Conservation (phyloP, 2,329 filamentous ascomycete genomes). For the Calonectria leucothoes region DNA sequence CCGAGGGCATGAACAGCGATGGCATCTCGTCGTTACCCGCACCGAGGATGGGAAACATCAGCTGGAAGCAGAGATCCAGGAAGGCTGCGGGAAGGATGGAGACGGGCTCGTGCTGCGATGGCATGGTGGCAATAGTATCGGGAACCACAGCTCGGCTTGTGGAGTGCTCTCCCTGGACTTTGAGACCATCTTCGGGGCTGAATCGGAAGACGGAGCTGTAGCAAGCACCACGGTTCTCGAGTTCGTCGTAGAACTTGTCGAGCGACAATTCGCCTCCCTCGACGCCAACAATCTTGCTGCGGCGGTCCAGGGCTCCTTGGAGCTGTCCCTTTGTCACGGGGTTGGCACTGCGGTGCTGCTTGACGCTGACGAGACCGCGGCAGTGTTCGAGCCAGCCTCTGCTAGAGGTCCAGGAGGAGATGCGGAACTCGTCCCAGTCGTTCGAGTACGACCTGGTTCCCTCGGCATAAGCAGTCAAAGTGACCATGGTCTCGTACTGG, state of each 20-base stretch:
- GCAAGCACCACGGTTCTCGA: constrained; percentile 37
- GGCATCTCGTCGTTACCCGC: constrained; percentile 45
- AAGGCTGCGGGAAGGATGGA: constrained; percentile 59
- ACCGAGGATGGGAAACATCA: constrained; percentile 52
- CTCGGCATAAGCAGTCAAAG: constrained; percentile 41
- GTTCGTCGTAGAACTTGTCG: constrained; percentile 41
- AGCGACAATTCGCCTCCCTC: constrained; percentile 21
- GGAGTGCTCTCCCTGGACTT: constrained; percentile 27
- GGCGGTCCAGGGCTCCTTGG: constrained; percentile 22
- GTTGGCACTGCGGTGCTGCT: constrained; percentile 34
- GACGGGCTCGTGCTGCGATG: constrained; percentile 54
- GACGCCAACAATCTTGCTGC: constrained; percentile 9
- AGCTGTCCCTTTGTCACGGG: constrained; percentile 31
- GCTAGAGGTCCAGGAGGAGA: constrained; percentile 63
- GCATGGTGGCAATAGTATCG: constrained; percentile 59
- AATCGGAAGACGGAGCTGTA: constrained; percentile 42
- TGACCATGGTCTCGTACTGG: constrained; percentile 41
- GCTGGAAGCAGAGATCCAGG: constrained; percentile 58
- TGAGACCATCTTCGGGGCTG: constrained; percentile 18
- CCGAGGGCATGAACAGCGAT: constrained; percentile 51
- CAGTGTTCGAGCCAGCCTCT: constrained; percentile 71
- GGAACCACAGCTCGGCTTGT: constrained; percentile 49
- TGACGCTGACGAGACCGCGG: constrained; percentile 60
- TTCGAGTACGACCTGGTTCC: constrained; percentile 50
- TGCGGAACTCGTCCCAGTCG: constrained; percentile 66